Percentiles rank a stretch among this genome's conserved stretches.
Evolutionary conservation across 1,139 yeast genomes (phyloP).

Genomic region (Yamadazyma jaroonii): DNA sequence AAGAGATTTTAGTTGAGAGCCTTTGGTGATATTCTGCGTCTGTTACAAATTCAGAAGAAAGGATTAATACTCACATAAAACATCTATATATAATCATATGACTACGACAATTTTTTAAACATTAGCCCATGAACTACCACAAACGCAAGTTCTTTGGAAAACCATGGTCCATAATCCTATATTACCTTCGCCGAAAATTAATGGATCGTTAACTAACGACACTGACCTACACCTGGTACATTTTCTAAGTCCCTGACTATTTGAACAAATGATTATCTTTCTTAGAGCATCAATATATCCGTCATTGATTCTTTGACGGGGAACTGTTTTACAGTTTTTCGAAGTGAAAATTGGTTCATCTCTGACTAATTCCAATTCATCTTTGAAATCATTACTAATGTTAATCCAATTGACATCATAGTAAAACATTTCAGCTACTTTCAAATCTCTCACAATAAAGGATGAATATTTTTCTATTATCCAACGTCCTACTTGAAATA

Average conservation of each 20-base stretch:
- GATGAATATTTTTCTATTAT: conserved; percentile 33
- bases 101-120: neutral
- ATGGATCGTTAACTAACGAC: conserved; percentile 49
- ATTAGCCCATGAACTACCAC: conserved; percentile 76
- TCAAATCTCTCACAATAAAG: conserved; percentile 36
- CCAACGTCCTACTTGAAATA: conserved; percentile 28
- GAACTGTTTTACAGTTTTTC: conserved; percentile 10
- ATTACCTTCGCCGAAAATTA: conserved; percentile 36
- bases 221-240: conserved; percentile 71
- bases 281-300: conserved; percentile 45
- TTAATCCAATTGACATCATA: conserved; percentile 73
- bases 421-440: conserved; percentile 54
- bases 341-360: conserved; percentile 3
- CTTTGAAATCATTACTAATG: conserved; percentile 26
- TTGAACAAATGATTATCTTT: conserved; percentile 30
- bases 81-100: neutral
- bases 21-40: too few species aligned
- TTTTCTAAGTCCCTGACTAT: conserved; percentile 31
- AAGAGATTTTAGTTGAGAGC: too few species aligned
- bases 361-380: conserved; percentile 1
- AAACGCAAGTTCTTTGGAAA: conserved; percentile 72
- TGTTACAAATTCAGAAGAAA: too few species aligned
- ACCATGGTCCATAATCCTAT: conserved; percentile 67
- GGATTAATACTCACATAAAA: too few species aligned
- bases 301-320: conserved; percentile 21